Evolutionary conservation across 2,329 filamentous ascomycete species (phyloP).

Genomic region (Graphilbum sp.): DNA sequence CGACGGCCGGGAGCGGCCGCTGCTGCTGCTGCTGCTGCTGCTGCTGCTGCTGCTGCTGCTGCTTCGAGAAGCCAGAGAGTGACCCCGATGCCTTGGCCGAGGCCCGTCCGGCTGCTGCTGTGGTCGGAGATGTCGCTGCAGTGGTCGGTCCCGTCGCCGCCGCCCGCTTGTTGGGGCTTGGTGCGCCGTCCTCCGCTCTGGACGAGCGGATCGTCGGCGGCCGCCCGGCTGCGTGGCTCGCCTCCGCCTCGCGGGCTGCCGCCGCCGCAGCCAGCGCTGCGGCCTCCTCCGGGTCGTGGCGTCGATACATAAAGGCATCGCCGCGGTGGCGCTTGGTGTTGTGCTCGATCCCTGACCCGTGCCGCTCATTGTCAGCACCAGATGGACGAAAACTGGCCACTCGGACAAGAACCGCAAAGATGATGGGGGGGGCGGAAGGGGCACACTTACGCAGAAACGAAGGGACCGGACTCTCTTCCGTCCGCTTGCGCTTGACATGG

Average conservation of each 20-base stretch:
- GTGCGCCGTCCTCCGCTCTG: neutral
- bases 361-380: too few species aligned
- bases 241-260: conserved; percentile 5
- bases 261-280: conserved; percentile 3
- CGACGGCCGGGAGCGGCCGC: conserved; percentile 6
- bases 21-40: too few species aligned
- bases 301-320: conserved; percentile 38
- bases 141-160: neutral
- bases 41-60: too few species aligned
- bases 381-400: too few species aligned
- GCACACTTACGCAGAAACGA: conserved; percentile 28
- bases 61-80: too few species aligned
- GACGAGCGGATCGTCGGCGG: conserved; percentile 2
- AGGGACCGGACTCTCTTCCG: conserved; percentile 36
- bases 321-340: conserved; percentile 36
- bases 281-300: conserved; percentile 21
- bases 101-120: neutral
- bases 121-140: neutral
- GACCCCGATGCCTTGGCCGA: too few species aligned
- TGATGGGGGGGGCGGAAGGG: neutral
- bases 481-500: conserved; percentile 44
- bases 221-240: conserved; percentile 13
- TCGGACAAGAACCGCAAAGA: too few species aligned
- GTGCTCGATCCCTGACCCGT: conserved; percentile 26
- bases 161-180: conserved; percentile 26